phyloP scores from a whole-genome alignment of 768 basidiomycete genomes.

The Trametes cubensis region DNA sequence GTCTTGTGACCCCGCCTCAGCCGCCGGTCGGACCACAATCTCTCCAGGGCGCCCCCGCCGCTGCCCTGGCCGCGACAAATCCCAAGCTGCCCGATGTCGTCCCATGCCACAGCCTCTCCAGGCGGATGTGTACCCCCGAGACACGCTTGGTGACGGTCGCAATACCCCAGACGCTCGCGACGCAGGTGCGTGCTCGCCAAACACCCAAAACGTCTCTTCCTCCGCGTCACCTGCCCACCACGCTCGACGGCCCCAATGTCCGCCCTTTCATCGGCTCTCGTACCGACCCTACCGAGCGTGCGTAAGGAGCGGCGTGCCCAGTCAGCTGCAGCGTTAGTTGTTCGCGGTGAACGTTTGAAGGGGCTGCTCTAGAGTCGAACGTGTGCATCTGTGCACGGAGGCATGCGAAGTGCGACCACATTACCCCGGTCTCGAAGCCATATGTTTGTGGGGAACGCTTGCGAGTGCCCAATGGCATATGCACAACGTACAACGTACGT shows the following conservation, averaged over 20 bases:
- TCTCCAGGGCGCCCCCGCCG: constrained; percentile 1
- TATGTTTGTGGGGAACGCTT: too few species aligned
- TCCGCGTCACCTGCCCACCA: constrained; percentile 8
- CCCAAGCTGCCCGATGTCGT: too few species aligned
- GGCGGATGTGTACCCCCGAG: constrained; percentile 4
- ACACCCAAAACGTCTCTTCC: constrained; percentile 9
- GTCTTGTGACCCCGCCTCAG: constrained; percentile 3
- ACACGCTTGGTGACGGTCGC: not conserved
- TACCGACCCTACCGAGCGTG: constrained; percentile 13
- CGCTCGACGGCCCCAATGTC: not conserved
- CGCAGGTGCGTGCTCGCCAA: constrained; percentile 13
- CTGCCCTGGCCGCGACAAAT: not conserved
- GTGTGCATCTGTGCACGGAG: constrained; percentile 5
- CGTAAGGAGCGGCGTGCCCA: not conserved
- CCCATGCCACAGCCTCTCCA: not conserved
- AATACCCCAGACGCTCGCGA: not conserved
- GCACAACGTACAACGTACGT: too few species aligned
- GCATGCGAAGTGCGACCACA: not conserved
- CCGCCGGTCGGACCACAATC: constrained; percentile 10
- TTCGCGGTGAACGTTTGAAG: constrained; percentile 4
- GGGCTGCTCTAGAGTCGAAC: constrained; percentile 4
- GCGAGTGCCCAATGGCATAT: too few species aligned
- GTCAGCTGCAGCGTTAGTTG: constrained; percentile 11
- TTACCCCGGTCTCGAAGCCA: not conserved
- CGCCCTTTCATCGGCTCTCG: constrained; percentile 6